phyloP scores from a whole-genome alignment of 2,329 filamentous ascomycete genomes.

The Neofusicoccum kwambonambiense region DNA sequence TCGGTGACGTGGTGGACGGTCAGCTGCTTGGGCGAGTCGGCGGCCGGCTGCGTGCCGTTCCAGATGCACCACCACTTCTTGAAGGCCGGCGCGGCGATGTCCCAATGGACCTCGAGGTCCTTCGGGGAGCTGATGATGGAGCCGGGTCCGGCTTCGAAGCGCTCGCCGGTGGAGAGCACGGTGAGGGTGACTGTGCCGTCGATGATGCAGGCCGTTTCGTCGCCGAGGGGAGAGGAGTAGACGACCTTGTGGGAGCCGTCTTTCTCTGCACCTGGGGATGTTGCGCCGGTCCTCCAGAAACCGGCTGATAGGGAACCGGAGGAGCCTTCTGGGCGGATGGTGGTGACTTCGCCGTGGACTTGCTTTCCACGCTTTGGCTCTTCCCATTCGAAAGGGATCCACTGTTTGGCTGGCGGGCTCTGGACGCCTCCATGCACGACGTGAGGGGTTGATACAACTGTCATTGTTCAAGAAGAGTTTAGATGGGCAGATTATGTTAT shows the following conservation, averaged over 20 bases:
- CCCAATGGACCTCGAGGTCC: conserved; percentile 16
- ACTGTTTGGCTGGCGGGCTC: background rate
- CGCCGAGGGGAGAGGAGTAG: conserved; percentile 5
- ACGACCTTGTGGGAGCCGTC: conserved; percentile 2
- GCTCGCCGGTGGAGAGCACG: background rate
- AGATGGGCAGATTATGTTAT: background rate
- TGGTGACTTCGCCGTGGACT: conserved; percentile 3
- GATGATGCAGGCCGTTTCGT: conserved; percentile 11
- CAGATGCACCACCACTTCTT: conserved; percentile 18
- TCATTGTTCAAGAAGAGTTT: background rate
- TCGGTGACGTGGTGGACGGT: background rate
- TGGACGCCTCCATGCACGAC: background rate
- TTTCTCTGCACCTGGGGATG: background rate
- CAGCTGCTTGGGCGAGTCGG: background rate
- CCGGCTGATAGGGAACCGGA: conserved; percentile 1
- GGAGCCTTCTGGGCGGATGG: background rate
- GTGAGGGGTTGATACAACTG: background rate
- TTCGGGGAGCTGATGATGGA: conserved; percentile 19
- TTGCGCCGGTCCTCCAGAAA: conserved; percentile 9
- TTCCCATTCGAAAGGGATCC: conserved; percentile 9
- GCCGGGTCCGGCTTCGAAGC: conserved; percentile 9
- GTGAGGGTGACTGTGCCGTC: conserved; percentile 8
- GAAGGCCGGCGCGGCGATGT: conserved; percentile 10
- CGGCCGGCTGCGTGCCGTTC: background rate
- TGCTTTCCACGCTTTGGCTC: conserved; percentile 7